Conservation (phyloP, 2,329 filamentous ascomycete species). For the Alternaria gansuensis region DNA sequence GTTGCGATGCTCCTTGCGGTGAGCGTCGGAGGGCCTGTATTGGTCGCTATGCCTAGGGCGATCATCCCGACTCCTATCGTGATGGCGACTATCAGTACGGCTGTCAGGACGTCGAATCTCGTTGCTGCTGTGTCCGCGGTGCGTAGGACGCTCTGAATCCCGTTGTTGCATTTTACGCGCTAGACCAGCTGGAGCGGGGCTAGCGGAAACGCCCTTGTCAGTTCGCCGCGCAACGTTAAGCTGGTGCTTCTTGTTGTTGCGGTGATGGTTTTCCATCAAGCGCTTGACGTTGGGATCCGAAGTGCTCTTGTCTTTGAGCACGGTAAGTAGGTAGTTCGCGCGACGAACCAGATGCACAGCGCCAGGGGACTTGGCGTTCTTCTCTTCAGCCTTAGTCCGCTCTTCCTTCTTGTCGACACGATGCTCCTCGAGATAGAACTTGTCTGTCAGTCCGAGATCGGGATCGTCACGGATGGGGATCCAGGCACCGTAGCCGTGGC, state of each 20-base stretch:
- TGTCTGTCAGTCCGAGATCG: slow-evolving; percentile 84
- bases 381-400: slow-evolving; percentile 75
- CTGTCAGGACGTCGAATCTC: slow-evolving; percentile 49
- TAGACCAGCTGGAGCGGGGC: slow-evolving; percentile 67
- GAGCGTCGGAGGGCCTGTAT: slow-evolving; percentile 42
- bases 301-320: slow-evolving; percentile 83
- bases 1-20: slow-evolving; percentile 51
- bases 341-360: slow-evolving; percentile 95
- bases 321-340: slow-evolving; percentile 93
- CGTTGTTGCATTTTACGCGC: slow-evolving; percentile 46
- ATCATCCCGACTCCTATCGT: slow-evolving; percentile 39
- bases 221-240: slow-evolving; percentile 65
- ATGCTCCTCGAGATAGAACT: slow-evolving; percentile 96
- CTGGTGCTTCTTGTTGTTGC: slow-evolving; percentile 84
- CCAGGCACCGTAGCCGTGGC: slow-evolving; percentile 96
- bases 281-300: slow-evolving; percentile 78
- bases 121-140: slow-evolving; percentile 51
- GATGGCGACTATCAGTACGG: slow-evolving; percentile 44
- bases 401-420: slow-evolving; percentile 98
- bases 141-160: slow-evolving; percentile 50
- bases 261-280: slow-evolving; percentile 89
- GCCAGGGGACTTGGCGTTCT: slow-evolving; percentile 87
- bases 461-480: slow-evolving; percentile 89
- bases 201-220: slow-evolving; percentile 71
- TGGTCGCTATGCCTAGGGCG: slow-evolving; percentile 51